These are phyloP conservation scores for Botryotinia calthae DNA, from an alignment of 2,329 filamentous ascomycete species.

Conservation along the genomic window DNA sequence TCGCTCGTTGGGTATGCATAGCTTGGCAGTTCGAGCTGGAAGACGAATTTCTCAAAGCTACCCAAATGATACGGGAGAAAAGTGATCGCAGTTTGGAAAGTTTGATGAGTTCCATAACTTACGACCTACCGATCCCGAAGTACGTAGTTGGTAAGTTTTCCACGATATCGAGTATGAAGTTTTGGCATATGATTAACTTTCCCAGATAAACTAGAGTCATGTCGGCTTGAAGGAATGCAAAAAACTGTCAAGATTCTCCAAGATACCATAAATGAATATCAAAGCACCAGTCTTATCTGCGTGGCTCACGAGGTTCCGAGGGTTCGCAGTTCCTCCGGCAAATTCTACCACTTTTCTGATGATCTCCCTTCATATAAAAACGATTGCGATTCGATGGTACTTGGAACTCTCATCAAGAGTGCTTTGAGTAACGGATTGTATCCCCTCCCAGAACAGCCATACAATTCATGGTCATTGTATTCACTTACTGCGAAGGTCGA, in stretches of 20 bases:
- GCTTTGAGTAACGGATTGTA: not conserved
- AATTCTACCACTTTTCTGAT: not conserved
- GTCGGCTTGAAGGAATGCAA: too few species aligned
- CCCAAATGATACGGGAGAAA: not conserved
- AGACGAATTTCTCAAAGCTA: not conserved
- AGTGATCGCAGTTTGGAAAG: too few species aligned
- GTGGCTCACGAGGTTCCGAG: too few species aligned
- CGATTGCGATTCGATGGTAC: constrained; percentile 7
- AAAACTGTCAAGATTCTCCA: too few species aligned
- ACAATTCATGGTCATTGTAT: not conserved
- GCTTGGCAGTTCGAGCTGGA: not conserved
- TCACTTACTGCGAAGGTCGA: not conserved
- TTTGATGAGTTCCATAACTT: not conserved
- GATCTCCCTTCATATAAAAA: not conserved
- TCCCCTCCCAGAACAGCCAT: constrained; percentile 4
- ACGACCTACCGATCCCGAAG: not conserved
- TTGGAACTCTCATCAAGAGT: not conserved
- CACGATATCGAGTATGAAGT: too few species aligned
- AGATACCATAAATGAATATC: too few species aligned
- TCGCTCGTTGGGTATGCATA: not conserved
- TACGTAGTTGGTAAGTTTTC: not conserved
- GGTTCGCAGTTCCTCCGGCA: too few species aligned
- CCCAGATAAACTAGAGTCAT: too few species aligned
- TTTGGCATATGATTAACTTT: too few species aligned
- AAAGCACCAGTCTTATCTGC: not conserved